phyloP scores from a whole-genome alignment of 2,329 filamentous ascomycete species.

The Pyrenochaeta sp. region DNA sequence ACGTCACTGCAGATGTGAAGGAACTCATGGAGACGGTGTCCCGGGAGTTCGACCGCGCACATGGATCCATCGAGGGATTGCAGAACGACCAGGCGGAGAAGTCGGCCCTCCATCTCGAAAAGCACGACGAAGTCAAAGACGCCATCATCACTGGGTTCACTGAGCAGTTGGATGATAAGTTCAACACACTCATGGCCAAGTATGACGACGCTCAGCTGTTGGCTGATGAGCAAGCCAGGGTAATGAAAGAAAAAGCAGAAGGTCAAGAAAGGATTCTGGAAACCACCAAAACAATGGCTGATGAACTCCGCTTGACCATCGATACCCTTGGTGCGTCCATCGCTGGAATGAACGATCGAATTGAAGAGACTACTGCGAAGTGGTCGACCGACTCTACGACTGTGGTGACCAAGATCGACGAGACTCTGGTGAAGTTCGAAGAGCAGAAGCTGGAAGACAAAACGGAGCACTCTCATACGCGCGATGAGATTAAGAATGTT shows the following conservation, averaged over 20 bases:
- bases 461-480: constrained; percentile 81
- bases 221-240: constrained; percentile 76
- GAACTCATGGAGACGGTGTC: constrained; percentile 77
- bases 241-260: constrained; percentile 75
- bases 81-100: constrained; percentile 79
- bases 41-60: constrained; percentile 85
- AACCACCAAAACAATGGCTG: constrained; percentile 79
- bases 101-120: constrained; percentile 63
- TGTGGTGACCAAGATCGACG: constrained; percentile 83
- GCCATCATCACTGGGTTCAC: constrained; percentile 63
- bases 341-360: constrained; percentile 61
- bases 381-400: constrained; percentile 88
- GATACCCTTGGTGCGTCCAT: constrained; percentile 79
- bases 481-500: constrained; percentile 80
- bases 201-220: constrained; percentile 84
- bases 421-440: constrained; percentile 77
- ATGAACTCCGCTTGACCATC: constrained; percentile 86
- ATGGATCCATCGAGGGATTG: constrained; percentile 77
- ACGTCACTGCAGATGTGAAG: constrained; percentile 60
- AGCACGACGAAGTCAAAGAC: constrained; percentile 67
- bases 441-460: constrained; percentile 79
- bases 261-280: constrained; percentile 77
- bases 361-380: constrained; percentile 85
- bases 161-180: constrained; percentile 75
- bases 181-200: constrained; percentile 82